Evolutionary conservation across 2,329 filamentous ascomycete species (phyloP).

Genomic region (Epichloe typhina): DNA sequence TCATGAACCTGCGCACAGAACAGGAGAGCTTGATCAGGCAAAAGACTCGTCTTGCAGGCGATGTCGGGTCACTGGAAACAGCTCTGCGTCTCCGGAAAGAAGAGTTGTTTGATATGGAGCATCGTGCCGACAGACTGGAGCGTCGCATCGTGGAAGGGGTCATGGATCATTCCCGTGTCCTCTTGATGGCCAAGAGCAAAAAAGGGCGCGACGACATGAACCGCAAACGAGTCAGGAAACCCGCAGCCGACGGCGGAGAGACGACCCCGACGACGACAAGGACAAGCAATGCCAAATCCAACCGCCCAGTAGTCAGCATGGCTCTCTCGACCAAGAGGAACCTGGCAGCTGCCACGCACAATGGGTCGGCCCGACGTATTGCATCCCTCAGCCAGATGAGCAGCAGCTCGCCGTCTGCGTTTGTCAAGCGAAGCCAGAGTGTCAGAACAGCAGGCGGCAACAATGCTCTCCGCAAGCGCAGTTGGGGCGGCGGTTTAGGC

Average conservation of each 20-base stretch:
- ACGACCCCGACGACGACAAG: not conserved
- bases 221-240: conserved; percentile 40
- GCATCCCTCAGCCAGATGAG: conserved; percentile 84
- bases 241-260: conserved; percentile 11
- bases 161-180: conserved; percentile 84
- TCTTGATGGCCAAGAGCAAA: conserved; percentile 62
- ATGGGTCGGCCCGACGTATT: conserved; percentile 60
- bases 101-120: conserved; percentile 83
- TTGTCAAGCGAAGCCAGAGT: conserved; percentile 65
- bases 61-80: conserved; percentile 83
- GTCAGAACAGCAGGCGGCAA: conserved; percentile 48
- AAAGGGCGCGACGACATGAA: conserved; percentile 43
- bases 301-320: conserved; percentile 33
- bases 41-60: conserved; percentile 67
- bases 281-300: conserved; percentile 9
- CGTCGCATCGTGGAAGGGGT: conserved; percentile 88
- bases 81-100: conserved; percentile 80
- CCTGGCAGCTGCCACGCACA: conserved; percentile 30
- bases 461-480: conserved; percentile 50
- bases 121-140: conserved; percentile 76
- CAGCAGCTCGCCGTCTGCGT: conserved; percentile 52
- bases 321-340: conserved; percentile 40
- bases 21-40: conserved; percentile 65
- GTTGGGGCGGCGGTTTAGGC: conserved; percentile 45
- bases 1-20: conserved; percentile 49